These are phyloP conservation scores for Boletus bicolor DNA, from an alignment of 768 basidiomycete species.

Conservation along the genomic window DNA sequence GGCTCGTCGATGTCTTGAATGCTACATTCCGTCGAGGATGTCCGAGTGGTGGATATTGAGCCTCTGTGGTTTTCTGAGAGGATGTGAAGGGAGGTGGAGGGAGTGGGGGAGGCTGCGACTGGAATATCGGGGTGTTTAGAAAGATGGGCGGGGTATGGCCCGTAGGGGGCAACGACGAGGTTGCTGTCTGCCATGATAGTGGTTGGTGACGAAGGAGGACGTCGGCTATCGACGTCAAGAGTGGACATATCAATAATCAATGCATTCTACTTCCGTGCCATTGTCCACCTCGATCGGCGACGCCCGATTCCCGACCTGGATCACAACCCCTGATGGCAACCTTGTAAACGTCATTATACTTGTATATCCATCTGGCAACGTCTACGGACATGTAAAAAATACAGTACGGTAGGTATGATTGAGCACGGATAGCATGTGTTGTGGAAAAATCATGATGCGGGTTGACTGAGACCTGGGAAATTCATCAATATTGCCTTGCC, in stretches of 20 bases:
- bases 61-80: conserved; percentile 54
- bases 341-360: conserved; percentile 21
- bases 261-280: conserved; percentile 9
- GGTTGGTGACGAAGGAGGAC: conserved; percentile 6
- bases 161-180: background rate
- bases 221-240: conserved; percentile 13
- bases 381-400: conserved; percentile 4
- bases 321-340: background rate
- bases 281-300: conserved; percentile 24
- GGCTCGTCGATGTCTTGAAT: conserved; percentile 38
- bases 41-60: conserved; percentile 65
- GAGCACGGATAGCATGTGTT: background rate
- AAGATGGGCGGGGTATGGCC: background rate
- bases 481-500: background rate
- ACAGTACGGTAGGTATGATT: conserved; percentile 9
- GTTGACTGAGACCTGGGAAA: background rate
- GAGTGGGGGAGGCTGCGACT: background rate
- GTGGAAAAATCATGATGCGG: conserved; percentile 2
- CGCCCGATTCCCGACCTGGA: conserved; percentile 14
- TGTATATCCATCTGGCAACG: background rate
- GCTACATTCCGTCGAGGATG: conserved; percentile 54
- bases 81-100: conserved; percentile 21
- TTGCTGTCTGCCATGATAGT: conserved; percentile 23
- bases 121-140: conserved; percentile 11
- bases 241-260: background rate